These are phyloP conservation scores for Penicillium sp. DNA, from an alignment of 2,329 filamentous ascomycete genomes.

Conservation along the genomic window DNA sequence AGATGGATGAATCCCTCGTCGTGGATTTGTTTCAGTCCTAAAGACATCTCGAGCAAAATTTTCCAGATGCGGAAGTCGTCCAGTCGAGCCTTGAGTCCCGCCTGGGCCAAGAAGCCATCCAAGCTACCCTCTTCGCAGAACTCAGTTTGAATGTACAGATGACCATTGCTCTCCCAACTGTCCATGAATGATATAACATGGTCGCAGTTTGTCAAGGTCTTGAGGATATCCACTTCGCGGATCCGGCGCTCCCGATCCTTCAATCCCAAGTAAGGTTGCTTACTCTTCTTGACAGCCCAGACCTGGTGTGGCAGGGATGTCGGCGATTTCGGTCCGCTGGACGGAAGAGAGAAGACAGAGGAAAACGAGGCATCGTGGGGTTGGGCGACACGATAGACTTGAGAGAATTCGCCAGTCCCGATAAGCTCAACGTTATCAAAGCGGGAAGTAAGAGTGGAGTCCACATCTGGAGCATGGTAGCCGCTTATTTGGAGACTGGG, in stretches of 20 bases:
- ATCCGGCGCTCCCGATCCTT: constrained; percentile 81
- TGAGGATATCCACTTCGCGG: constrained; percentile 77
- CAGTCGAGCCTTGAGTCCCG: constrained; percentile 78
- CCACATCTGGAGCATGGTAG: constrained; percentile 69
- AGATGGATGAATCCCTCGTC: constrained; percentile 76
- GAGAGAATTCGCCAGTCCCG: constrained; percentile 89
- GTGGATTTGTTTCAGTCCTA: constrained; percentile 87
- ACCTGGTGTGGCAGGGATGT: constrained; percentile 60
- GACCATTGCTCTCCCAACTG: constrained; percentile 80
- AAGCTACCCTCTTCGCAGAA: constrained; percentile 93
- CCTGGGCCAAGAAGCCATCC: constrained; percentile 77
- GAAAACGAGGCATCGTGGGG: constrained; percentile 38
- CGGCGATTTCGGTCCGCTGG: constrained; percentile 52
- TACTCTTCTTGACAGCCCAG: constrained; percentile 92
- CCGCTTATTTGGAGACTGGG: constrained; percentile 69
- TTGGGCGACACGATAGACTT: constrained; percentile 75
- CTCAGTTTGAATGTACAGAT: constrained; percentile 96
- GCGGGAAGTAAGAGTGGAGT: constrained; percentile 68
- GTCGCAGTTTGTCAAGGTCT: constrained; percentile 73
- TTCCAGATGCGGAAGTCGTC: constrained; percentile 99
- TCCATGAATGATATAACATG: constrained; percentile 83
- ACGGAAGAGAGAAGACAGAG: constrained; percentile 48
- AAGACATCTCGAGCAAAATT: constrained; percentile 79
- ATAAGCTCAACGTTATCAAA: constrained; percentile 80
- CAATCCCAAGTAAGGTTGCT: constrained; percentile 72